Conservation (phyloP, 2,329 filamentous ascomycete genomes). For the Chrysoporthe austroafricana region DNA sequence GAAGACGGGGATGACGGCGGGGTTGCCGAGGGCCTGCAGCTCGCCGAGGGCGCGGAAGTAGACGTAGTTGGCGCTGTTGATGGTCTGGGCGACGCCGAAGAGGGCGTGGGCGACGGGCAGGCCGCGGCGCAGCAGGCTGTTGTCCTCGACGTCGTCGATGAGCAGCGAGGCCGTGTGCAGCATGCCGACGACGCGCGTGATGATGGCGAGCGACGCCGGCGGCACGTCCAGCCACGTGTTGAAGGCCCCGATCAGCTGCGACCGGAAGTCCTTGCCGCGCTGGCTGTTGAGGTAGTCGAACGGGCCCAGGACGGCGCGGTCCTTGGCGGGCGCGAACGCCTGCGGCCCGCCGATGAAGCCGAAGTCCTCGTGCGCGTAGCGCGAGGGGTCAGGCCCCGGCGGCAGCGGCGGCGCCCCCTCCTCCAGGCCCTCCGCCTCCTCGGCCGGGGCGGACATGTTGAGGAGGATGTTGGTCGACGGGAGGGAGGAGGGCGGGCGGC, state of each 20-base stretch:
- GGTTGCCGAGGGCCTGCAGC: slow-evolving; percentile 70
- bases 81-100: slow-evolving; percentile 84
- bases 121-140: slow-evolving; percentile 67
- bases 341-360: slow-evolving; percentile 51
- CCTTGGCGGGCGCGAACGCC: slow-evolving; percentile 74
- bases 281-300: slow-evolving; percentile 80
- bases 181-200: slow-evolving; percentile 82
- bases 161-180: slow-evolving; percentile 83
- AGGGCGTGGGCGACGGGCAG: slow-evolving; percentile 83
- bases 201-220: slow-evolving; percentile 68
- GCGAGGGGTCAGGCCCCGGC: slow-evolving; percentile 50
- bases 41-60: slow-evolving; percentile 82
- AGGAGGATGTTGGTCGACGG: slow-evolving; percentile 38
- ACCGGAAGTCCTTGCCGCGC: slow-evolving; percentile 83
- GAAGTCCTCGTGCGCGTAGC: slow-evolving; percentile 60
- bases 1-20: slow-evolving; percentile 70
- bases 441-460: slow-evolving; percentile 42
- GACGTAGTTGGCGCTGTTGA: slow-evolving; percentile 89
- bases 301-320: slow-evolving; percentile 75
- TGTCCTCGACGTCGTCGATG: slow-evolving; percentile 88
- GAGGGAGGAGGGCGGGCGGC: slow-evolving; percentile 34
- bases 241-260: slow-evolving; percentile 79
- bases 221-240: slow-evolving; percentile 81
- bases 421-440: slow-evolving; percentile 17
- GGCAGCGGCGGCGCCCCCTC: too few relatives aligned